Conservation (phyloP, 2,329 filamentous ascomycete genomes). For the Penicillium sp. region DNA sequence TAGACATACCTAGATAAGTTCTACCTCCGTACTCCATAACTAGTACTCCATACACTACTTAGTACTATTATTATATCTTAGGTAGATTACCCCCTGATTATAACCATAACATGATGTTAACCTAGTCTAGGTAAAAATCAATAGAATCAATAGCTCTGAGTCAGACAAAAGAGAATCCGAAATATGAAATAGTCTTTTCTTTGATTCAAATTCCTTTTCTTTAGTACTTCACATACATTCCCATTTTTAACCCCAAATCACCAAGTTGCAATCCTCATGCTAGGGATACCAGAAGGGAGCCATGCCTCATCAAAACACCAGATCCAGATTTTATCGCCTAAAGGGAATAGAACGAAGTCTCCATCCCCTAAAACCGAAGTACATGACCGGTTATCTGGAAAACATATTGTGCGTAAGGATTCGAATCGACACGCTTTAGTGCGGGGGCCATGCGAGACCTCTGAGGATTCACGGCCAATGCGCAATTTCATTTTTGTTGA, state of each 20-base stretch:
- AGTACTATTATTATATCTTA: background rate
- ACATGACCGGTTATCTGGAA: too few relatives aligned
- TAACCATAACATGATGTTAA: too few relatives aligned
- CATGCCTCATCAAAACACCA: constrained; percentile 26
- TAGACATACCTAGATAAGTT: background rate
- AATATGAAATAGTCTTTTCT: background rate
- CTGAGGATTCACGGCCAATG: background rate
- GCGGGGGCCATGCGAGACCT: background rate
- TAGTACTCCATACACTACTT: background rate
- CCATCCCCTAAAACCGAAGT: background rate
- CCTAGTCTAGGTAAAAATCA: background rate
- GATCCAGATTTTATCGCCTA: background rate
- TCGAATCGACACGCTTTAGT: background rate
- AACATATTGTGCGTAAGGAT: too few relatives aligned
- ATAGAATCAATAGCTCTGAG: background rate
- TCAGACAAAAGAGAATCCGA: background rate
- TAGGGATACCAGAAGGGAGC: background rate
- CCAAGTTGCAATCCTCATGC: background rate
- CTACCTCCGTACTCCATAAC: background rate
- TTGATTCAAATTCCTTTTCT: background rate
- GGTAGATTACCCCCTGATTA: background rate
- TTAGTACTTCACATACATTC: background rate
- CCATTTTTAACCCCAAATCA: background rate
- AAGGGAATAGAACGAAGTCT: background rate
- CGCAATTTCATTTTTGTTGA: background rate